phyloP scores from a whole-genome alignment of 768 basidiomycete species.

The Cantharellus cinnabarinus region DNA sequence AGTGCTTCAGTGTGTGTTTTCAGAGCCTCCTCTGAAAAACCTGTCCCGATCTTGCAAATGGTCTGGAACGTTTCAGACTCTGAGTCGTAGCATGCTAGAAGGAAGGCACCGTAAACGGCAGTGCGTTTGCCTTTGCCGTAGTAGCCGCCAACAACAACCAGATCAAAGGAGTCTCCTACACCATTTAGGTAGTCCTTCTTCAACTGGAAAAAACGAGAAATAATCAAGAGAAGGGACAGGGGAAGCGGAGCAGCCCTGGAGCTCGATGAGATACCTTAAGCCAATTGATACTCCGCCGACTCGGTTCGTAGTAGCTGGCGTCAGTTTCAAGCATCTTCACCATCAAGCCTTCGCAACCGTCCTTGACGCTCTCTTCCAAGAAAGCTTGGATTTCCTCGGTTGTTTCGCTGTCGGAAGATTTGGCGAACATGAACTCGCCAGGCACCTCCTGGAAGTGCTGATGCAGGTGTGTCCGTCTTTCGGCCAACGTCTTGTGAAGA shows the following conservation, averaged over 20 bases:
- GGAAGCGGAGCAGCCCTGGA: too few species aligned
- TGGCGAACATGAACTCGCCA: constrained; percentile 87
- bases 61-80: constrained; percentile 92
- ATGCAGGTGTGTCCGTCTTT: constrained; percentile 56
- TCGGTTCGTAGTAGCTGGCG: constrained; percentile 88
- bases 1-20: constrained; percentile 63
- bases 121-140: constrained; percentile 97
- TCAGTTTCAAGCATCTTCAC: constrained; percentile 94
- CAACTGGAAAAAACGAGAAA: constrained; percentile 31
- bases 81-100: constrained; percentile 88
- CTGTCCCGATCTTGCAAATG: constrained; percentile 97
- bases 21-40: constrained; percentile 84
- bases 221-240: too few species aligned
- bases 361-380: constrained; percentile 90
- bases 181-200: constrained; percentile 98
- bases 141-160: constrained; percentile 95
- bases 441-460: constrained; percentile 65
- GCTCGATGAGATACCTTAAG: constrained; percentile 47
- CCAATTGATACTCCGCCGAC: constrained; percentile 91
- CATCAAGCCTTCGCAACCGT: constrained; percentile 98
- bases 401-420: constrained; percentile 70
- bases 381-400: constrained; percentile 89
- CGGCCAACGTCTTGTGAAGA: constrained; percentile 50
- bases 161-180: constrained; percentile 88
- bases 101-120: constrained; percentile 92